Percentiles rank a stretch among this genome's conserved stretches.
Conservation (phyloP, 768 basidiomycete genomes). For the Lactarius indigo region DNA sequence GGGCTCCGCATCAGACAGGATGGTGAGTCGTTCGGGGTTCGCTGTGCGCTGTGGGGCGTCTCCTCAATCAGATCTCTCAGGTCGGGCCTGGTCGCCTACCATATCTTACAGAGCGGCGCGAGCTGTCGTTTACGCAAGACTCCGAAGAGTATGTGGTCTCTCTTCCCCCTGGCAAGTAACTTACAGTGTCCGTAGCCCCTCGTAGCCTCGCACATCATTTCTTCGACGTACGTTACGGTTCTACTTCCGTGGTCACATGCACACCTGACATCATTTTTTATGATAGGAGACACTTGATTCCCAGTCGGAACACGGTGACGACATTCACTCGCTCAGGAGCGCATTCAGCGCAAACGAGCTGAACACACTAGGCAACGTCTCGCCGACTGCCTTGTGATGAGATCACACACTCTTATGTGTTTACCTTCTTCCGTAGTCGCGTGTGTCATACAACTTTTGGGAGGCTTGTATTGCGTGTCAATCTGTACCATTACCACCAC, state of each 20-base stretch:
- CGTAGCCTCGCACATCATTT: slow-evolving; percentile 87
- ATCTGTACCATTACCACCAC: slow-evolving; percentile 7
- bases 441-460: background rate
- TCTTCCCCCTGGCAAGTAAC: too few species aligned
- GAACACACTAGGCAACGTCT: slow-evolving; percentile 64
- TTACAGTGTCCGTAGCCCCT: too few species aligned
- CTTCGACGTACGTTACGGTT: slow-evolving; percentile 70
- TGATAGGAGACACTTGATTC: slow-evolving; percentile 69
- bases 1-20: slow-evolving; percentile 98
- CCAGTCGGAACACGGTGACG: slow-evolving; percentile 71
- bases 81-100: slow-evolving; percentile 88
- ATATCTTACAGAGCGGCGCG: slow-evolving; percentile 86
- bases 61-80: slow-evolving; percentile 34
- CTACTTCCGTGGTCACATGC: slow-evolving; percentile 8
- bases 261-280: slow-evolving; percentile 5
- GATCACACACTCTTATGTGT: slow-evolving; percentile 20
- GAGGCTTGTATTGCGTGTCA: background rate
- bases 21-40: slow-evolving; percentile 54
- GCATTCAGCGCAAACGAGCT: too few species aligned
- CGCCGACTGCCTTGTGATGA: slow-evolving; percentile 61
- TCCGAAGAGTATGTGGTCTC: too few species aligned
- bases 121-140: slow-evolving; percentile 91
- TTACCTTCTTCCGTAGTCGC: too few species aligned
- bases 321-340: too few species aligned
- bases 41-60: background rate